Conservation (phyloP, 495 filamentous ascomycete genomes). For the Penicillium chermesinum region DNA sequence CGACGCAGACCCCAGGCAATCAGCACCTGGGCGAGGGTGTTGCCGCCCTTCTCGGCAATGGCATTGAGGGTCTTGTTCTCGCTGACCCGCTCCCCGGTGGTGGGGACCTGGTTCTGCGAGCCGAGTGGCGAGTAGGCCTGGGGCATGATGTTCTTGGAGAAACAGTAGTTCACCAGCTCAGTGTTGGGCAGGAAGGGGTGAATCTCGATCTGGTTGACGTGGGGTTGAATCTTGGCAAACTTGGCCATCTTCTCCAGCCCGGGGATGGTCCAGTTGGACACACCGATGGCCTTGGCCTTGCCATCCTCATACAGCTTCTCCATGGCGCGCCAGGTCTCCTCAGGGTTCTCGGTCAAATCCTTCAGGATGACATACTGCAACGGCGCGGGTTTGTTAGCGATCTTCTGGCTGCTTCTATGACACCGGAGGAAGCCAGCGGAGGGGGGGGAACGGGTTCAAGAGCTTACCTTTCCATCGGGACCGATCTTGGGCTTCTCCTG, state of each 20-base stretch:
- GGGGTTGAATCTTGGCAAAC: conserved; percentile 62
- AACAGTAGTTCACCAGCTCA: conserved; percentile 62
- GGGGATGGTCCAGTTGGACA: conserved; percentile 74
- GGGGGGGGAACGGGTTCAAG: neutral
- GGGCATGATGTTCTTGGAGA: conserved; percentile 65
- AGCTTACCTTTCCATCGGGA: conserved; percentile 62
- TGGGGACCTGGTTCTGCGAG: conserved; percentile 56
- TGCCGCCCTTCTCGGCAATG: conserved; percentile 58
- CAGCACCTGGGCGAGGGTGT: conserved; percentile 61
- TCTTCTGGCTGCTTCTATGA: neutral
- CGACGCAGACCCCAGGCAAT: conserved; percentile 67
- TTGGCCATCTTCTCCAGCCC: conserved; percentile 65
- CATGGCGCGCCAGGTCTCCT: conserved; percentile 73
- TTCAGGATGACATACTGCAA: conserved; percentile 50
- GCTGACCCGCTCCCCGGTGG: conserved; percentile 56
- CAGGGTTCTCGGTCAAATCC: conserved; percentile 58
- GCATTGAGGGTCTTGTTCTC: conserved; percentile 56
- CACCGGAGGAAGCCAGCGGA: too few relatives aligned
- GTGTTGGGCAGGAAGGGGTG: conserved; percentile 87
- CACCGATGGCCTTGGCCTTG: conserved; percentile 72
- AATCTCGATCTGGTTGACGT: conserved; percentile 87
- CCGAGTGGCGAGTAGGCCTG: conserved; percentile 74
- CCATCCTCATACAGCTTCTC: conserved; percentile 70
- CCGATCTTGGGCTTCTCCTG: conserved; percentile 58
- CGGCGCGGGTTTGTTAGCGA: conserved; percentile 22